Conservation (phyloP, 2,329 filamentous ascomycete genomes). For the Monilinia laxa region DNA sequence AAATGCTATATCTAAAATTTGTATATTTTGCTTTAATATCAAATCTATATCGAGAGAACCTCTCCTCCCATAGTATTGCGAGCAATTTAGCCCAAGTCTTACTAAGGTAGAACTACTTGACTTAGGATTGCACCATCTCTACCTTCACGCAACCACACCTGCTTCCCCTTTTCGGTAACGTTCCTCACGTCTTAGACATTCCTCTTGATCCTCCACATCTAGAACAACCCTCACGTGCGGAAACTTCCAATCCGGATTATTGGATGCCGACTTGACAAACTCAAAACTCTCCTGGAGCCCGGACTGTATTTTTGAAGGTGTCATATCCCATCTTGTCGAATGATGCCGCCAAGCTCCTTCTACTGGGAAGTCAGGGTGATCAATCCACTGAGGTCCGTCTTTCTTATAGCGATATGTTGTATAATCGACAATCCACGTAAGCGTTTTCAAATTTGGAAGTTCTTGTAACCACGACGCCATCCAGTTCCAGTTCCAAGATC, state of each 20-base stretch:
- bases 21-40: too few relatives aligned
- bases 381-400: constrained; percentile 2
- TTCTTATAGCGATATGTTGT: not conserved
- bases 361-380: constrained; percentile 5
- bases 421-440: constrained; percentile 6
- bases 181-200: not conserved
- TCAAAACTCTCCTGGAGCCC: not conserved
- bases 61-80: too few relatives aligned
- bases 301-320: not conserved
- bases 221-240: constrained; percentile 1
- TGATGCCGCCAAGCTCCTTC: constrained; percentile 1
- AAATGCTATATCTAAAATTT: too few relatives aligned
- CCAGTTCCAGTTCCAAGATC: not conserved
- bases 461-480: not conserved
- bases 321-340: not conserved
- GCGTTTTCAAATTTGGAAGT: not conserved
- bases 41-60: too few relatives aligned
- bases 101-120: too few relatives aligned
- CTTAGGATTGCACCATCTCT: too few relatives aligned
- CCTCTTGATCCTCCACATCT: not conserved
- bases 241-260: not conserved
- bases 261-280: not conserved
- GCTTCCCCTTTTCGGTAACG: not conserved
- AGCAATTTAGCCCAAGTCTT: too few relatives aligned
- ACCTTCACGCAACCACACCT: not conserved